Evolutionary conservation across 1,139 yeast species (phyloP).

Genomic region (Suhomyces atakaporum): DNA sequence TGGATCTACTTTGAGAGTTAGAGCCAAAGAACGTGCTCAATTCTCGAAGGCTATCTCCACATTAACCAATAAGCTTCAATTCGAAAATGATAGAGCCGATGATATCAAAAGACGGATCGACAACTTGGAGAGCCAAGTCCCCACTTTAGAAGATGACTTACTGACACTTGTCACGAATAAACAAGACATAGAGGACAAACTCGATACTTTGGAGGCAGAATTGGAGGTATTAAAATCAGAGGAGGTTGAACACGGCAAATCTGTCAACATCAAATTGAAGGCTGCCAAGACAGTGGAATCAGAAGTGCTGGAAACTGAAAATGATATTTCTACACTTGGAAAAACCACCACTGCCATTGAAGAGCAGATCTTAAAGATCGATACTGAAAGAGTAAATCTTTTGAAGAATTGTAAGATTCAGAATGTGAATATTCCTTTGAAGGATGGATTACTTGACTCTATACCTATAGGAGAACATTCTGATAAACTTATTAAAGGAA

Average conservation of each 20-base stretch:
- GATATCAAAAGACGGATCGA: constrained; percentile 51
- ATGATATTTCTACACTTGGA: constrained; percentile 29
- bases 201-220: constrained; percentile 54
- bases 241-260: constrained; percentile 25
- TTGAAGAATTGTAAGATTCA: constrained; percentile 78
- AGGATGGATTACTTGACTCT: constrained; percentile 56
- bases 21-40: constrained; percentile 65
- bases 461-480: constrained; percentile 46
- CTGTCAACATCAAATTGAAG: constrained; percentile 30
- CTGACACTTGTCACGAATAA: constrained; percentile 32
- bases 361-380: constrained; percentile 57
- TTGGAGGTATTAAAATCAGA: constrained; percentile 47
- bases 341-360: constrained; percentile 44
- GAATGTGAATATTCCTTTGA: constrained; percentile 64
- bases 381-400: constrained; percentile 59
- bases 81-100: constrained; percentile 59
- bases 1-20: constrained; percentile 60
- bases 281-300: constrained; percentile 30
- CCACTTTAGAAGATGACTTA: constrained; percentile 35
- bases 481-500: constrained; percentile 41
- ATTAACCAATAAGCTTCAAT: constrained; percentile 59
- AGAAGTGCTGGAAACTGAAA: constrained; percentile 36
- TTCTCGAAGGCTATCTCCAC: constrained; percentile 62
- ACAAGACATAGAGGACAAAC: constrained; percentile 33
- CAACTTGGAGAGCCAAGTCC: constrained; percentile 35